phyloP scores from a whole-genome alignment of 208 protist genomes.

The Leishmania tarentolae region DNA sequence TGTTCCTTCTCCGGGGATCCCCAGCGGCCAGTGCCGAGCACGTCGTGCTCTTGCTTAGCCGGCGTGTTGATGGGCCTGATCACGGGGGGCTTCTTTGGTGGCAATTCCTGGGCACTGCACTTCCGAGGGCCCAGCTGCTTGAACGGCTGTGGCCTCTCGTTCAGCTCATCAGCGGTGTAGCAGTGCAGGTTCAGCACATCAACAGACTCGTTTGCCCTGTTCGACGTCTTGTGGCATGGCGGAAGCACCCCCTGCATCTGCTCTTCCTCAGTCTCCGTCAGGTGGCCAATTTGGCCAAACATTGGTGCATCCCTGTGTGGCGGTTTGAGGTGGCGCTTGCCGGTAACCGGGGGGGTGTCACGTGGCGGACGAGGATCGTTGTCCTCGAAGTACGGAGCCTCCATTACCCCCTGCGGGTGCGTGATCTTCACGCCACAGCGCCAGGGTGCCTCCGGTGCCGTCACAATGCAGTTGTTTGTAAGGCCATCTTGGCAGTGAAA shows the following conservation, averaged over 20 bases:
- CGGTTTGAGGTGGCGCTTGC: conserved; percentile 46
- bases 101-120: conserved; percentile 54
- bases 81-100: conserved; percentile 38
- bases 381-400: conserved; percentile 71
- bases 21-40: conserved; percentile 72
- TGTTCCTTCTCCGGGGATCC: conserved; percentile 49
- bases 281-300: conserved; percentile 22
- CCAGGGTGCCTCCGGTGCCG: conserved; percentile 35
- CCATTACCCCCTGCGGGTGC: conserved; percentile 31
- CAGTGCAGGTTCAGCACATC: conserved; percentile 76
- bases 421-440: conserved; percentile 44
- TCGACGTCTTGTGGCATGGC: conserved; percentile 42
- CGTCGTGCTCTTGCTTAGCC: conserved; percentile 81
- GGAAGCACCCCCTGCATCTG: conserved; percentile 14
- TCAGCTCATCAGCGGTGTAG: conserved; percentile 69
- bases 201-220: conserved; percentile 70
- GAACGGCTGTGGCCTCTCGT: conserved; percentile 52
- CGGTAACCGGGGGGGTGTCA: conserved; percentile 20
- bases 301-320: conserved; percentile 31
- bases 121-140: conserved; percentile 54
- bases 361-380: conserved; percentile 51
- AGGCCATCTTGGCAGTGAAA: conserved; percentile 19
- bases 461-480: conserved; percentile 43
- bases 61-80: conserved; percentile 58
- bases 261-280: conserved; percentile 7